Base-by-base conservation (phyloP, 1,139 yeast genomes). In the Citeromyces siamensis region DNA sequence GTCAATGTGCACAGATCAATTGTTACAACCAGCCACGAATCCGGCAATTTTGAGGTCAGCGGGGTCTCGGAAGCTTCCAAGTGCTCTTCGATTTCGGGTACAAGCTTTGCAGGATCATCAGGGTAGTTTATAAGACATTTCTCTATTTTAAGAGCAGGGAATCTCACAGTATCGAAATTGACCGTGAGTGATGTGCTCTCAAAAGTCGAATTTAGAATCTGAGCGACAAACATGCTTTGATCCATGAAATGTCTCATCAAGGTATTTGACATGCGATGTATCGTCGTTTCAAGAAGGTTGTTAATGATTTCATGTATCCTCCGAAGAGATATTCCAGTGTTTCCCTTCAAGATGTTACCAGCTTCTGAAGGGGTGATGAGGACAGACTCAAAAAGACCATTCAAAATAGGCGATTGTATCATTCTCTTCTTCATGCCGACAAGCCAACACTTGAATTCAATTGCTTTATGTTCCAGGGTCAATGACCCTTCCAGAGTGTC, bases 1-100 rank as follows among this genome's bases (percentile, higher is more conserved):
- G 75, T 66, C 6, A 63, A 50, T 0, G 70, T 54, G 42, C 85
- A 75, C n/a, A 75, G 52, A 47, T 79, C 88, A 19, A 86, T 53
- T 0, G 81, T 64, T 1, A 84, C 58, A 0, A 77, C 68, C 10
- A 67, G 55, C 83, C 90, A 83, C 19, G 28, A 2, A 34, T 17
- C 8, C 6, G 31, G 31, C 31, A 26, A 12, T 13, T 13, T 7
- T 3, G 12, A 3, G 17, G 16, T 26, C 31, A 26, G 17, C 8
- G 12, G 17, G n/a, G 12, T 17, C 6, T 26, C 3, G 8, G 31
- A 26, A 14, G 31, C 12, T 14, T 26, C 31, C 6, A 13, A 14
- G 16, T 7, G 9, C 8, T 6, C 4, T 13, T 4, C 17, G 17
- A 26, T 26, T 26, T 26, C 31, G 16, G 31, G 31, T 12, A 26